phyloP scores from a whole-genome alignment of 78 protist species.

The Isochrysis galbana region DNA sequence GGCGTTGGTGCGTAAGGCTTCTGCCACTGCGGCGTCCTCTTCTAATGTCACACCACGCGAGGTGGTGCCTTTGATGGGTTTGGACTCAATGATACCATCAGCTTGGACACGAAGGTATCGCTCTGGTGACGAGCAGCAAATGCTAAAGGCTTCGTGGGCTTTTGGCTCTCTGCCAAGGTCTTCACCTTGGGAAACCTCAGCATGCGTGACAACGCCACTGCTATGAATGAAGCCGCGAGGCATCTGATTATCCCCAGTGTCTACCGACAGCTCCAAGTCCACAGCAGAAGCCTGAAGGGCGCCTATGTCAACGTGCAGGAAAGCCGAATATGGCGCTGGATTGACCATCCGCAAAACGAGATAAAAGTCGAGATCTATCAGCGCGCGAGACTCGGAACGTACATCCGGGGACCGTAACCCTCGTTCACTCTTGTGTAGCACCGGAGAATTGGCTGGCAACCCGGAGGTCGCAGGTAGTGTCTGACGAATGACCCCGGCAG shows the following conservation, averaged over 20 bases:
- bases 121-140: slow-evolving; percentile 49
- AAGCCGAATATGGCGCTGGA: slow-evolving; percentile 70
- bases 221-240: too few species aligned
- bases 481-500: too few species aligned
- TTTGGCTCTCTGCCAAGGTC: background rate
- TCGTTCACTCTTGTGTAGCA: too few species aligned
- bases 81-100: slow-evolving; percentile 40
- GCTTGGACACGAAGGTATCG: slow-evolving; percentile 44
- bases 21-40: slow-evolving; percentile 16
- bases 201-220: too few species aligned
- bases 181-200: too few species aligned
- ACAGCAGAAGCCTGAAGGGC: background rate
- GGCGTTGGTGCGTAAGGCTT: background rate
- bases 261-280: too few species aligned
- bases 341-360: slow-evolving; percentile 41
- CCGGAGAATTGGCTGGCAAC: too few species aligned
- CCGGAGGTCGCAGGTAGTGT: too few species aligned
- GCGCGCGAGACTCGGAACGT: background rate
- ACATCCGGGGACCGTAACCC: too few species aligned
- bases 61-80: slow-evolving; percentile 75
- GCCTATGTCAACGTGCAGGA: slow-evolving; percentile 10
- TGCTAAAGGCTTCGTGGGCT: background rate
- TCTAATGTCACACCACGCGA: background rate
- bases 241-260: too few species aligned
- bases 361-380: slow-evolving; percentile 49